Evolutionary conservation across 1,284 basidiomycete genomes (phyloP), one percentile per base, ranked within the genome.

Genomic region (Rhodotorula mucilaginosa): DNA sequence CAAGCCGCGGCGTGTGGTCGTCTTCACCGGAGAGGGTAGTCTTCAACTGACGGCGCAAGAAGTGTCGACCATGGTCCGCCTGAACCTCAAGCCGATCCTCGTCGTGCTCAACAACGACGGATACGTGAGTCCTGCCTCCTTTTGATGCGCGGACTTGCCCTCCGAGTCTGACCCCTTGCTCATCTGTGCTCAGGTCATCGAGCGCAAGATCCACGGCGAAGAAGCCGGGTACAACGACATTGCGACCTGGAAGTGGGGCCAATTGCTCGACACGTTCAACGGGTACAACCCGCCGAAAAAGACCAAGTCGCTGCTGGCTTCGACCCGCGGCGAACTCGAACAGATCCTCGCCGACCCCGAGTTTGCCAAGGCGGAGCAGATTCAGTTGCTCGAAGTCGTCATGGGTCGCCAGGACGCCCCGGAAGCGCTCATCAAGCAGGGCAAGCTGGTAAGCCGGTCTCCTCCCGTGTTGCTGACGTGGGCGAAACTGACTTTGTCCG

Each of bases 31-130:
- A 6, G 91, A 93, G 78, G 91, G 84, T 1, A 81, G 79, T 23
- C 79, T 85, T 84, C 84, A 85, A 75, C 78, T 86, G 26, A 79
- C 82, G 19, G 81, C 83, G 16, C 84, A 85, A 76, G 84, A 84
- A 76, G 81, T 85, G 26, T 89, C 90, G 8, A 88, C 89, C 4
- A 92, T 93, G 88, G 85, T 92, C 67, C 85, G 84, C 46, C 80
- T 86, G 67, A 85, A 84, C 12, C 80, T 93, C 48, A 89, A 85
- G 67, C 91, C 92, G 4, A 91, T 91, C 79, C 83, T 93, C 64
- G 92, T 93, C 80, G 84, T 97, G 21, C 83, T 97, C 69, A 93
- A 94, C 84, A 95, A 97, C 82, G 87, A 88, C 65, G 94, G 94
- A 0, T 94, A 93, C 81, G 66, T 73, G 23, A 46, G 69, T 63